Evolutionary conservation across 1,139 yeast species (phyloP), one percentile per base, ranked within the genome.

Genomic region (Kodamaea suecica): DNA sequence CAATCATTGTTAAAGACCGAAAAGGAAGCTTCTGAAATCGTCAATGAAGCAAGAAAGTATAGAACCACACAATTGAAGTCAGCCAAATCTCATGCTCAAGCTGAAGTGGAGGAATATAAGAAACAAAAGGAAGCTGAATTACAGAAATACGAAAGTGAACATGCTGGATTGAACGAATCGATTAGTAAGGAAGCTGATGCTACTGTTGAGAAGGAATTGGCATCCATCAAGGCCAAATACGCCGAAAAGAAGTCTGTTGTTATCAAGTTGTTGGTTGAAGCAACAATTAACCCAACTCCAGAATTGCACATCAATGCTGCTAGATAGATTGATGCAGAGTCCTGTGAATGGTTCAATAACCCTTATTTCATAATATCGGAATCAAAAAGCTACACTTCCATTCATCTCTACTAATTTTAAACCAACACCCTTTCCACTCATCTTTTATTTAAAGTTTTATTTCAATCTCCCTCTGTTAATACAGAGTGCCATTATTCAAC

Each of bases 1-100:
- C 59, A 55, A 46, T 51, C 58, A 31, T 51, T 55, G 37, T 52
- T 55, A 43, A 54, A 82, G 71, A 95, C 97, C 39, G 98, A 92
- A 69, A 87, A 85, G 66, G 94, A 87, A 54, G 98, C 98, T 15
- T 97, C 95, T 49, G 94, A 83, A 53, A 85, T 90, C 47, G 97
- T 92, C 46, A 78, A 88, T 50, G 84, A 83, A 57, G 96, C 98
- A 24, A 84, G 95, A 70, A 72, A 78, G 50, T 50, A 81, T 70
- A 87, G 96, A 63, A 77, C 95, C 29, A 80, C 78, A 55, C 84
- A 95, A 51, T 74, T 92, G 61, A 92, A 92, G 76, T 88, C 94
- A 30, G 97, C 97, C 37, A 90, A 88, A 71, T 70, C 82, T 29
- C 97, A 92, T 59, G 97, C 98, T 27, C 84, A 88, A 48, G 68